A percentile compares a stretch with the other conserved stretches of the same genome.
Conservation (phyloP, 2,329 filamentous ascomycete species). For the Hirsutella rhossiliensis region DNA sequence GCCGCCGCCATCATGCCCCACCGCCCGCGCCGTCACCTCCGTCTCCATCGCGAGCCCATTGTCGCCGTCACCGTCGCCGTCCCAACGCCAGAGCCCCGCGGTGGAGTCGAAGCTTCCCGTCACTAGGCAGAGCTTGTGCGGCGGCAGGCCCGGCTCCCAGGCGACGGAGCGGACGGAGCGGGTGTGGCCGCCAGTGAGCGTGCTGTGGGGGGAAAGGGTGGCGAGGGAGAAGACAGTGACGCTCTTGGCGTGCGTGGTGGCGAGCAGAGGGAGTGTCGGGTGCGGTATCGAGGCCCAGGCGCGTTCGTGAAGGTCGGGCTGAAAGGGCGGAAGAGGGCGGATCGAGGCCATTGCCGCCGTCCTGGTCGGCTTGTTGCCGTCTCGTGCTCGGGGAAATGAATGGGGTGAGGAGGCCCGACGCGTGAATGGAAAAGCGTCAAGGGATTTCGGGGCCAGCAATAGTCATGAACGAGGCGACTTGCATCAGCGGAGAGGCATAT, state of each 20-base stretch:
- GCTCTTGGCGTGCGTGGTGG: conserved; percentile 77
- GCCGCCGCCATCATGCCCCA: not conserved
- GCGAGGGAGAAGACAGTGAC: conserved; percentile 83
- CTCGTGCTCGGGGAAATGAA: too few relatives aligned
- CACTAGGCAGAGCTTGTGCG: conserved; percentile 62
- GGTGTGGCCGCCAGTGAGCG: conserved; percentile 77
- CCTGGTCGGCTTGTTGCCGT: too few relatives aligned
- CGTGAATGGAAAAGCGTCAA: too few relatives aligned
- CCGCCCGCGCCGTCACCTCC: not conserved
- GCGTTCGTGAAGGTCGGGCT: conserved; percentile 51
- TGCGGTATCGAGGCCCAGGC: conserved; percentile 83
- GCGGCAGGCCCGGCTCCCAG: conserved; percentile 67
- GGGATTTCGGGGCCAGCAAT: too few relatives aligned
- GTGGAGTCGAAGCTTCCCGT: conserved; percentile 92
- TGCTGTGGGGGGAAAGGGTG: conserved; percentile 66
- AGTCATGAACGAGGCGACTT: too few relatives aligned
- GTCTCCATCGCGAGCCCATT: conserved; percentile 2
- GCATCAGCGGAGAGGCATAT: too few relatives aligned
- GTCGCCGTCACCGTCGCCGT: conserved; percentile 26
- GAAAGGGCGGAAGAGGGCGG: conserved; percentile 35
- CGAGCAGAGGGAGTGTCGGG: conserved; percentile 75
- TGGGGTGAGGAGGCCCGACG: too few relatives aligned
- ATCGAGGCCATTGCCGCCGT: conserved; percentile 15
- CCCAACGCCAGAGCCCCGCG: conserved; percentile 70
- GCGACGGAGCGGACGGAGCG: conserved; percentile 75